phyloP scores from a whole-genome alignment of 2,329 filamentous ascomycete genomes.

The Trichoderma arundinaceum region DNA sequence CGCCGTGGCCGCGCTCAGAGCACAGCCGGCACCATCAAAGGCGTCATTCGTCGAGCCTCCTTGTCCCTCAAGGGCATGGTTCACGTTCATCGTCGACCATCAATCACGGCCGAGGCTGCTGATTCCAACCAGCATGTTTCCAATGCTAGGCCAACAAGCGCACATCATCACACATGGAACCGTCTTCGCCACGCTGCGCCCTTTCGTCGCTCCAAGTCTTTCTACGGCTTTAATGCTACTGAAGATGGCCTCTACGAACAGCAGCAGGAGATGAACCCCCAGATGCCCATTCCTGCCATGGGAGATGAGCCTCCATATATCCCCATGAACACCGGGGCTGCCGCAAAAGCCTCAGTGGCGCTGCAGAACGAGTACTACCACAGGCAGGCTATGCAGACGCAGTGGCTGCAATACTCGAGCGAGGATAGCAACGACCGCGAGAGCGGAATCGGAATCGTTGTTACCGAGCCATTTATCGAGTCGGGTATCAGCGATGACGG shows the following conservation, averaged over 20 bases:
- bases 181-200: slow-evolving; percentile 58
- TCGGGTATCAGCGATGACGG: slow-evolving; percentile 46
- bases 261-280: slow-evolving; percentile 42
- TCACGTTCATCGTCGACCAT: slow-evolving; percentile 55
- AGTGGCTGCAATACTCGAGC: slow-evolving; percentile 49
- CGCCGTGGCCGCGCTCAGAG: slow-evolving; percentile 39
- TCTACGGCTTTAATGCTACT: slow-evolving; percentile 50
- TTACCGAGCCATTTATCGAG: slow-evolving; percentile 52
- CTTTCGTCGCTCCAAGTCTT: slow-evolving; percentile 55
- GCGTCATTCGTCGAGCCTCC: slow-evolving; percentile 61
- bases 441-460: slow-evolving; percentile 67
- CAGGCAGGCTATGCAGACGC: slow-evolving; percentile 47
- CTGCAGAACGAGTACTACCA: slow-evolving; percentile 60
- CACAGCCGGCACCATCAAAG: slow-evolving; percentile 50
- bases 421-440: slow-evolving; percentile 63
- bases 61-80: slow-evolving; percentile 60
- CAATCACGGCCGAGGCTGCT: slow-evolving; percentile 45
- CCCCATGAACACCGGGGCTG: slow-evolving; percentile 63
- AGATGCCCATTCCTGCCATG: slow-evolving; percentile 54
- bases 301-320: slow-evolving; percentile 64
- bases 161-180: slow-evolving; percentile 58
- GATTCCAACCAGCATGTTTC: slow-evolving; percentile 39
- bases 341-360: slow-evolving; percentile 65
- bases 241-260: slow-evolving; percentile 41
- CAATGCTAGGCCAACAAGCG: slow-evolving; percentile 50